Base-by-base conservation (phyloP, 257 asterid genomes). In the Fraxinus cuspidata region DNA sequence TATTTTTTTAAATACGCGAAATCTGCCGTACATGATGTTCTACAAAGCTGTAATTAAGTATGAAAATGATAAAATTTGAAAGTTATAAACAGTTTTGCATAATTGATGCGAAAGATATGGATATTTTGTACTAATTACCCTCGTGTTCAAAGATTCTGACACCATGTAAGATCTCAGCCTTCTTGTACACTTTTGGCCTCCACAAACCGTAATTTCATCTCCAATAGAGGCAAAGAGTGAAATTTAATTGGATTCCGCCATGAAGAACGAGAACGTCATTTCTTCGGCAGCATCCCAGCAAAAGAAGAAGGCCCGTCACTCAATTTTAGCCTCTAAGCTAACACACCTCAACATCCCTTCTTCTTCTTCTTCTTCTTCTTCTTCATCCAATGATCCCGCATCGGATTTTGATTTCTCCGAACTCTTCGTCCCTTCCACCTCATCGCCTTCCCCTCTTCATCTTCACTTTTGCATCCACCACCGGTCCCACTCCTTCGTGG, bases 401-500 rank as follows among this genome's bases (percentile, higher is more conserved):
- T 86, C 81, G 15, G 97, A 93, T 64, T 86, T 93, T 71, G 97
- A 93, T 66, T 93, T 93, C 86, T 86, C 97, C 77, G 97, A 93
- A 51, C 83, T 91, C 18, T 93, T 93, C 86, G 93, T 92, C 72
- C 87, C 94, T 44, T 13, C 84, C 16, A 77, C 94, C 40, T 35
- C 91, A 18, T 60, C 96, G 15, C 51, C 94, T n/a, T 74, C 94
- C 12, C 89, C 18, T 82, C 90, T 18, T 82, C 90, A 19, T 72
- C 96, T 56, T 74, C 92, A 15, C 82, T 85, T 69, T 88, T 86
- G 25, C 91, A 90, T 88, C 97, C 90, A 88, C 80, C 84, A 90
- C 72, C 88, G 98, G 19, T 90, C 98, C 78, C 98, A 92, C 88
- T 92, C 98, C 58, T 88, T 92, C 73, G 89, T 93, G 72, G 98